Conservation (phyloP, 176 grass and related monocot genomes). For the Carex littledalei region DNA sequence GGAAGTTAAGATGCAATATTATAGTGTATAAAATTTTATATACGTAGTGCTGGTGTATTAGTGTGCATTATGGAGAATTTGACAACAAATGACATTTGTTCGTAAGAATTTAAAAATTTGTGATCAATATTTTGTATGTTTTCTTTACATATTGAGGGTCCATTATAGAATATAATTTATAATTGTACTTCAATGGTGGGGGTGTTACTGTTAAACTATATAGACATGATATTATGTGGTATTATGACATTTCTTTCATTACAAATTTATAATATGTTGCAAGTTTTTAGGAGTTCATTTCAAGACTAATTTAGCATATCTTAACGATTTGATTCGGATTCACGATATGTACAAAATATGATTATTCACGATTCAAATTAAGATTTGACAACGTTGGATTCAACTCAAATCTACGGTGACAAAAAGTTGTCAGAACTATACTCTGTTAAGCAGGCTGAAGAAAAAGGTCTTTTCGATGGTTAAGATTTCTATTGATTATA, state of each 20-base stretch:
- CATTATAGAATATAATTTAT: not conserved
- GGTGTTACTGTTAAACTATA: not conserved
- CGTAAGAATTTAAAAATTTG: not conserved
- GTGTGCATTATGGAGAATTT: not conserved
- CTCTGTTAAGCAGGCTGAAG: not conserved
- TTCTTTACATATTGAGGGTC: not conserved
- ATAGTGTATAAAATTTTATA: not conserved
- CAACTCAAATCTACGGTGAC: conserved; percentile 3
- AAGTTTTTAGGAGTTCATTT: not conserved
- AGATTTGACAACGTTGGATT: not conserved
- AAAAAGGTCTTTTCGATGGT: not conserved
- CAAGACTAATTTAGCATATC: not conserved
- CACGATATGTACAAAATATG: not conserved
- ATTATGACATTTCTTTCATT: not conserved
- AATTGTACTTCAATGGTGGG: not conserved
- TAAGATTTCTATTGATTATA: not conserved
- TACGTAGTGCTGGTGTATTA: too few relatives aligned
- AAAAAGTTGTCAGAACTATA: conserved; percentile 3
- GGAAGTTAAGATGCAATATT: too few relatives aligned
- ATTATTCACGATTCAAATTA: not conserved
- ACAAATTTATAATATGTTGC: not conserved
- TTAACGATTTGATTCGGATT: not conserved
- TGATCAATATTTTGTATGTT: not conserved
- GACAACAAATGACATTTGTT: not conserved
- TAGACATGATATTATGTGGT: not conserved